A percentile compares a stretch with the other conserved stretches of the same genome.
Conservation (phyloP, 768 basidiomycete species). For the Thelephora aurantiotincta region DNA sequence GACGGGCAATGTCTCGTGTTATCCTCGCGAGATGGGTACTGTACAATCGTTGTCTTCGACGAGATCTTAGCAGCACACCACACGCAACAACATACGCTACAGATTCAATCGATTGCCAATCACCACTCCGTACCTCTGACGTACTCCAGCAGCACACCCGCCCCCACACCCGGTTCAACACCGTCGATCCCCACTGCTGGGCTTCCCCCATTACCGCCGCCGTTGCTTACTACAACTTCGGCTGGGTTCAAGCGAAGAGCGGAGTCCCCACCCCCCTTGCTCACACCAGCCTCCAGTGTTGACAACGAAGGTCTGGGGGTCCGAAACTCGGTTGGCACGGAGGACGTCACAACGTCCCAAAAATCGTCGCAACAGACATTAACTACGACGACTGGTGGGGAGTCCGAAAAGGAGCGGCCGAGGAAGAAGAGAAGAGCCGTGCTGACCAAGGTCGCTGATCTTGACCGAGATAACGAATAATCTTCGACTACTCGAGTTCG, state of each 20-base stretch:
- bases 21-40: conserved; percentile 92
- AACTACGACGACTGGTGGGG: conserved; percentile 3
- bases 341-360: not conserved
- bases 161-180: conserved; percentile 14
- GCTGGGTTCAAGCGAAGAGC: conserved; percentile 21
- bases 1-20: conserved; percentile 90
- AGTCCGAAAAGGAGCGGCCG: conserved; percentile 36
- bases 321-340: not conserved
- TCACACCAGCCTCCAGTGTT: conserved; percentile 18
- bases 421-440: conserved; percentile 83
- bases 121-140: conserved; percentile 40
- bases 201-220: conserved; percentile 10
- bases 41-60: conserved; percentile 89
- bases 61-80: conserved; percentile 82
- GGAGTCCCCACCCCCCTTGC: conserved; percentile 14
- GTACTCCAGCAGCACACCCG: conserved; percentile 8
- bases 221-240: conserved; percentile 17
- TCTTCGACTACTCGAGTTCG: too few relatives aligned
- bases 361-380: not conserved
- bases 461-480: conserved; percentile 12
- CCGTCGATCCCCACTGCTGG: conserved; percentile 12
- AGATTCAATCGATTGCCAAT: conserved; percentile 83
- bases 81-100: conserved; percentile 83
- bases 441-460: conserved; percentile 53
- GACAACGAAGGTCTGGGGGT: conserved; percentile 11